Evolutionary conservation across 345 rosid genomes (phyloP).

Genomic region (Bretschneidera sinensis): DNA sequence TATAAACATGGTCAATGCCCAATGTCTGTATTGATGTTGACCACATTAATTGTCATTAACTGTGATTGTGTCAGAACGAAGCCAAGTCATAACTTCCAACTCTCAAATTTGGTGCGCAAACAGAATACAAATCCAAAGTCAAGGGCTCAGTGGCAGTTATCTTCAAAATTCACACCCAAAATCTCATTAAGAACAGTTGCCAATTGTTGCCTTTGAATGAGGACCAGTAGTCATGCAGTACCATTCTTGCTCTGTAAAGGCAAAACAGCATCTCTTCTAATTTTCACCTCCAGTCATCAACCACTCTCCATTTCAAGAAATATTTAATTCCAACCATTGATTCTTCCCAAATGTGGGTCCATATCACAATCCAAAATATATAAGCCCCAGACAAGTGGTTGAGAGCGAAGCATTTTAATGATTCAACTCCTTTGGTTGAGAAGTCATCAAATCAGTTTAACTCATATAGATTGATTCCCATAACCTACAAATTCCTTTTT

Average conservation of each 20-base stretch:
- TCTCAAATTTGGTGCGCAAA: constrained; percentile 6
- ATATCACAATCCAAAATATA: constrained; percentile 6
- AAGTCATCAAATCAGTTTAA: constrained; percentile 12
- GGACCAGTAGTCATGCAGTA: constrained; percentile 8
- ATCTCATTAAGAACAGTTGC: not conserved
- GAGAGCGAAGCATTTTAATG: not conserved
- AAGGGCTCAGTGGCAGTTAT: not conserved
- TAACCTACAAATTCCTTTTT: not conserved
- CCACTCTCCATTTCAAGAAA: not conserved
- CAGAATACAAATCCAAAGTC: not conserved
- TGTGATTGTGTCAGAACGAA: too few species aligned
- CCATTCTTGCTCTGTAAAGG: not conserved
- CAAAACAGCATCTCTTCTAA: not conserved
- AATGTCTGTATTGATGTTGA: not conserved
- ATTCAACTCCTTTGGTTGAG: constrained; percentile 5
- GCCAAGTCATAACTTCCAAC: constrained; percentile 13
- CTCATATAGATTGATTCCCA: constrained; percentile 8
- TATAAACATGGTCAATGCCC: not conserved
- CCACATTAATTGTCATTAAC: not conserved
- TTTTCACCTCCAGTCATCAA: not conserved
- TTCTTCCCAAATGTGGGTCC: not conserved
- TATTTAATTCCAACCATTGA: constrained; percentile 6
- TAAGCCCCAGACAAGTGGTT: constrained; percentile 23
- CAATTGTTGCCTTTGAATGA: not conserved
- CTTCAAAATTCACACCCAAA: not conserved